Base-by-base conservation (phyloP, 1,284 basidiomycete species). In the Trametes versicolor region DNA sequence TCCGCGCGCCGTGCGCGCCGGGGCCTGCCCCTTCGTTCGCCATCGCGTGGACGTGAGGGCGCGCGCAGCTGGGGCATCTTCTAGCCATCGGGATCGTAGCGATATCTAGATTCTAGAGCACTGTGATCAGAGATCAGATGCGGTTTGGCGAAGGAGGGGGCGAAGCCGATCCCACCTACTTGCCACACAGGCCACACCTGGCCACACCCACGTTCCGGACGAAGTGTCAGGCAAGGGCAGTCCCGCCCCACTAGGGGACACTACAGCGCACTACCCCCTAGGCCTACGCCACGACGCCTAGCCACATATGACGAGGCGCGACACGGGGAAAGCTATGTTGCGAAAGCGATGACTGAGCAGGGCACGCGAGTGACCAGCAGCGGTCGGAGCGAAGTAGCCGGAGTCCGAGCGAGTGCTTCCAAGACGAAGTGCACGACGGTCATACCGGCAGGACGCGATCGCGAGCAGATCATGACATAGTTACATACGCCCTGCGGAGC, bases 41-140 rank as follows among this genome's bases (percentile, higher is more conserved):
- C 29, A 32, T 32, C 29, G 29, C 29, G 29, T 32, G 29, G 29
- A 32, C n/a, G n/a, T n/a, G 29, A 8, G 29, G 5, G 45, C 21
- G 45, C 21, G 9, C 10, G 45, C 21, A 48, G 23, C 12, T 3
- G 23, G 25, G 21, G 23, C 23, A 21, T 9, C 9, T 17, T 23
- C 21, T 21, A 27, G 21, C 45, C 45, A 48, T 48, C 45, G 23
- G 45, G 25, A 8, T 10, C 9, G 45, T 21, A 21, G 12, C 45
- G 45, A n/a, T 7, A 23, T 12, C 17, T 2, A 19, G 43, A 32
- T 32, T 48, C 21, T 25, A 48, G 45, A 23, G 45, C 23, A 10
- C 45, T 10, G 23, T 1, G 21, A 48, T 48, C 45, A 48, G 45
- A 48, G 21, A 48, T 48, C 45, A 48, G 45, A 48, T 48, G 45